Conservation (phyloP, 768 basidiomycete species). For the Psilocybe cyanescens region DNA sequence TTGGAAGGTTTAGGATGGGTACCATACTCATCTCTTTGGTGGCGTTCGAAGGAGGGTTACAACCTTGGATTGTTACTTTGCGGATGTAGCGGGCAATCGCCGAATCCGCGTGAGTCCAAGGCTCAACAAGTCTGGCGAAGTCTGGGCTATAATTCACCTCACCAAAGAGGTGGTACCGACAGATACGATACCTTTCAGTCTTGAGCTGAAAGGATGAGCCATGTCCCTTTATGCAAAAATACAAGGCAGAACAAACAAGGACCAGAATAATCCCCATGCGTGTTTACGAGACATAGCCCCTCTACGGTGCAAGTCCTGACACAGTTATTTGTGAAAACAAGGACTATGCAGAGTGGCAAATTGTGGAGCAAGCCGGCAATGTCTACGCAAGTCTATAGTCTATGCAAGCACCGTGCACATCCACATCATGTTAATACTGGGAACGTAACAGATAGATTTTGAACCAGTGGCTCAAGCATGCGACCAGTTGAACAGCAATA, state of each 20-base stretch:
- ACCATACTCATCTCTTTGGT: not conserved
- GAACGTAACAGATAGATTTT: too few species aligned
- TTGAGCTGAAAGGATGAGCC: not conserved
- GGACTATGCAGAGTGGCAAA: too few species aligned
- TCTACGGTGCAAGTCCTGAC: too few species aligned
- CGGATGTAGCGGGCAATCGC: slow-evolving; percentile 33
- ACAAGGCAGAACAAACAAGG: not conserved
- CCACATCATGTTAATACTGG: too few species aligned
- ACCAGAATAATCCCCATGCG: too few species aligned
- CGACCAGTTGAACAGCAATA: too few species aligned
- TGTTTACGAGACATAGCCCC: too few species aligned
- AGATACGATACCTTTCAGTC: slow-evolving; percentile 6
- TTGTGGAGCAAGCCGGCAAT: too few species aligned
- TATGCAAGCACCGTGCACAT: too few species aligned
- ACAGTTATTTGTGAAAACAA: too few species aligned
- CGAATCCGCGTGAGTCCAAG: slow-evolving; percentile 28
- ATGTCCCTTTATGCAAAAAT: not conserved
- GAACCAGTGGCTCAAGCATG: too few species aligned
- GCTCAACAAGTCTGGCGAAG: slow-evolving; percentile 27
- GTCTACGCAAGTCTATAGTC: too few species aligned
- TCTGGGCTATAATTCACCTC: slow-evolving; percentile 31
- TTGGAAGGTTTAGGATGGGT: slow-evolving; percentile 11
- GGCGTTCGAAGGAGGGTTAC: not conserved
- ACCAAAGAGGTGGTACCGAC: slow-evolving; percentile 36
- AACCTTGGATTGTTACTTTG: slow-evolving; percentile 30